Evolutionary conservation across 352 stramenopile genomes (phyloP).

Genomic region (Phytopythium cucurbitacearum): DNA sequence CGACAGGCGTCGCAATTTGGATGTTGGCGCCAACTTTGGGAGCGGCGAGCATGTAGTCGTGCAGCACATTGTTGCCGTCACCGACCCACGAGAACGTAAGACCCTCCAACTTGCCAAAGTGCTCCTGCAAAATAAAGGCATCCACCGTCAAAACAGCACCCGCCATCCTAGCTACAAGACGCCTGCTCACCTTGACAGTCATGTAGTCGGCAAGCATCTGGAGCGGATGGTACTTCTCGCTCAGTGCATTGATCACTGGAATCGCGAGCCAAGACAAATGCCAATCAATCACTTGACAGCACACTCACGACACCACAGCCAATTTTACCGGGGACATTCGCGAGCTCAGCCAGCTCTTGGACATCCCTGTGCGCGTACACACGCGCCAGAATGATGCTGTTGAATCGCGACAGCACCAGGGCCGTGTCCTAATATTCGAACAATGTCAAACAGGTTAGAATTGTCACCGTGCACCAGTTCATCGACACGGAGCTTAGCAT

Average conservation of each 20-base stretch:
- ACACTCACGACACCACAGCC: not conserved
- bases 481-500: not conserved
- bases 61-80: constrained; percentile 97
- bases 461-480: not conserved
- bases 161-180: not conserved
- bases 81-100: constrained; percentile 97
- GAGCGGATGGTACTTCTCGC: constrained; percentile 97
- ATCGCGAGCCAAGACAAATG: not conserved
- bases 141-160: not conserved
- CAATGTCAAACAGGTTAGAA: not conserved
- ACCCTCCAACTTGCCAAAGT: constrained; percentile 82
- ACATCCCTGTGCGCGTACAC: constrained; percentile 92
- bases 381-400: constrained; percentile 94
- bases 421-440: constrained; percentile 48
- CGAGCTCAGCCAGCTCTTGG: constrained; percentile 85
- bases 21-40: constrained; percentile 90
- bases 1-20: constrained; percentile 91
- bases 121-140: constrained; percentile 37
- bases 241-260: constrained; percentile 96
- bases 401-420: constrained; percentile 91
- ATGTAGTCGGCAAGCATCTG: constrained; percentile 98
- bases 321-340: constrained; percentile 74
- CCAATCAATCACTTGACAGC: not conserved
- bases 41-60: constrained; percentile 96
- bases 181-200: constrained; percentile 85